A percentile compares a stretch with the other conserved stretches of the same genome.
Evolutionary conservation across 2,329 filamentous ascomycete species (phyloP).

Genomic region (Rutstroemia sp.): DNA sequence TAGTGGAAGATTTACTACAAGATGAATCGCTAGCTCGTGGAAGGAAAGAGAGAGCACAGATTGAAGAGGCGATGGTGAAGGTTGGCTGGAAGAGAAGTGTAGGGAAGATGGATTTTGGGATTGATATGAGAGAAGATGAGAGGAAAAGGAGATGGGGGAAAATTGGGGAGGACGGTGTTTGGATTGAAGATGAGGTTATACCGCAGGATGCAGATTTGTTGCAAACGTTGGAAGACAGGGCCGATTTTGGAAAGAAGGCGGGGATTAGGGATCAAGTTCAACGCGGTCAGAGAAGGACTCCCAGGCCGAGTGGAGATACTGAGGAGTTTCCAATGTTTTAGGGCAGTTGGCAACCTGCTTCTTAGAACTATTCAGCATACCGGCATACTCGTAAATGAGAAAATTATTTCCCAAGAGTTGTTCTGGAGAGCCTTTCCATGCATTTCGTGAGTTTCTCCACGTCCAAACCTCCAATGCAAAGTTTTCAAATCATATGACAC

Average conservation of each 20-base stretch:
- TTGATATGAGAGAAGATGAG: not conserved
- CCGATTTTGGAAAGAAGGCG: not conserved
- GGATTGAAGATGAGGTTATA: conserved; percentile 4
- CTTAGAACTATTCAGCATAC: no score
- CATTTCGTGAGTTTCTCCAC: no score
- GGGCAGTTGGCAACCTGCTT: not conserved
- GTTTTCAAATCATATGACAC: no score
- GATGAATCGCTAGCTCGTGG: not conserved
- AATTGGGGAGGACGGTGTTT: not conserved
- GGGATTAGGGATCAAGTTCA: not conserved
- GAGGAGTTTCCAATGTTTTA: conserved; percentile 6
- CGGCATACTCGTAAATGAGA: no score
- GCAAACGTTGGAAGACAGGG: not conserved
- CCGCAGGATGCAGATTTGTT: not conserved
- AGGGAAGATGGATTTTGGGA: conserved; percentile 5
- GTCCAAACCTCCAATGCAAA: no score
- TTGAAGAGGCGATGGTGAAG: not conserved
- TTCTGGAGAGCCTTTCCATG: no score
- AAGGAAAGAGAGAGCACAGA: not conserved
- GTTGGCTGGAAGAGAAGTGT: conserved; percentile 4
- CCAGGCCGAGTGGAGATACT: not conserved
- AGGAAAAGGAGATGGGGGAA: not conserved
- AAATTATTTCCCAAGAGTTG: no score
- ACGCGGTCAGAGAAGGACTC: not conserved
- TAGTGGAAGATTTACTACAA: not conserved